Evolutionary conservation across 1,284 basidiomycete genomes (phyloP).

Genomic region (Cutaneotrichosporon spelunceum): DNA sequence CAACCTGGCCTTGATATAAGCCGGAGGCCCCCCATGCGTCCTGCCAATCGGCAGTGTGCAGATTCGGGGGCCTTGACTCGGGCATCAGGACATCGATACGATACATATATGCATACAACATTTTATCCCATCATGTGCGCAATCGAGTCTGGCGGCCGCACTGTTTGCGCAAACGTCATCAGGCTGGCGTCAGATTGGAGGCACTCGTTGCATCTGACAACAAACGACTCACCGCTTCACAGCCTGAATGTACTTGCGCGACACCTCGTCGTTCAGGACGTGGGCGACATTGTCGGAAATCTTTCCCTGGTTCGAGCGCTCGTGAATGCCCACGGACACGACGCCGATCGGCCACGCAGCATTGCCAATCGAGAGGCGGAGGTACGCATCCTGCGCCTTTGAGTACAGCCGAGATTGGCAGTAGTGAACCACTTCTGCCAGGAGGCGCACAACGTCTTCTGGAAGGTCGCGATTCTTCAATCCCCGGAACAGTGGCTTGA

Average conservation of each 20-base stretch:
- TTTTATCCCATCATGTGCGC: constrained; percentile 81
- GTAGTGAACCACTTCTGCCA: constrained; percentile 92
- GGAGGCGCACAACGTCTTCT: constrained; percentile 77
- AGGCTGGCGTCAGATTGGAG: constrained; percentile 56
- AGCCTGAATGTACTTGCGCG: constrained; percentile 97
- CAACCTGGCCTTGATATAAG: constrained; percentile 47
- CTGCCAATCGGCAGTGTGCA: constrained; percentile 28
- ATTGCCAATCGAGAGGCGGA: constrained; percentile 94
- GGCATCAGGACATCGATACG: constrained; percentile 37
- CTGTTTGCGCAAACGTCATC: constrained; percentile 90
- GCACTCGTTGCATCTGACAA: neutral
- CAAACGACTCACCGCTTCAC: constrained; percentile 70
- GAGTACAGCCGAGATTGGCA: constrained; percentile 96
- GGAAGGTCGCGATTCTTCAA: constrained; percentile 77
- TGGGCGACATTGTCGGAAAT: constrained; percentile 97
- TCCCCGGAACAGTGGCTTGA: constrained; percentile 92
- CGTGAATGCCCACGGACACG: constrained; percentile 99
- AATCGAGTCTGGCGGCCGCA: constrained; percentile 84
- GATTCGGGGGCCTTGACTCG: constrained; percentile 44
- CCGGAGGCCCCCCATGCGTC: constrained; percentile 35
- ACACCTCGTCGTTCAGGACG: constrained; percentile 97
- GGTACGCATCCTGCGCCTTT: constrained; percentile 92
- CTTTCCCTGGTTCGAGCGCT: constrained; percentile 93
- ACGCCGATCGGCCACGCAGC: constrained; percentile 99
- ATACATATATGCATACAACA: constrained; percentile 15